Percentiles rank a stretch among this genome's conserved stretches.
phyloP scores from a whole-genome alignment of 75 land plant genomes.

The Pseudotsuga menziesii region DNA sequence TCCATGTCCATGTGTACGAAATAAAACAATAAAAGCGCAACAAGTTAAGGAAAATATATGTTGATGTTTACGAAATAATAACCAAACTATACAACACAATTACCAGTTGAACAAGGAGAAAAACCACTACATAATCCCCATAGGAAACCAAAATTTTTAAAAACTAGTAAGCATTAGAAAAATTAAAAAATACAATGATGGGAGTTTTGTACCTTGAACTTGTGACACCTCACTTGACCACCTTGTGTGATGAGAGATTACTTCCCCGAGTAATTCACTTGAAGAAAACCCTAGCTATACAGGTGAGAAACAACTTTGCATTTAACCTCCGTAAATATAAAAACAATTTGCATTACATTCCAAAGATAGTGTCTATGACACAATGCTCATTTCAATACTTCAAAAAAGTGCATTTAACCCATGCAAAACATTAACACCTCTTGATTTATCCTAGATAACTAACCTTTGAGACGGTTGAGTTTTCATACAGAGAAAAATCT shows the following conservation, averaged over 20 bases:
- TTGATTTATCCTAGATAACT: neutral
- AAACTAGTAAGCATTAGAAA: neutral
- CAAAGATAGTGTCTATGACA: neutral
- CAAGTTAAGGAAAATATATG: too few species aligned
- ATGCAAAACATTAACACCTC: neutral
- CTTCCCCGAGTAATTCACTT: neutral
- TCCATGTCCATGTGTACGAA: too few species aligned
- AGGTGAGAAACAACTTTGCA: neutral
- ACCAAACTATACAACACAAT: neutral
- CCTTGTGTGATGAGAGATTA: neutral
- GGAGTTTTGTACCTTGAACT: neutral
- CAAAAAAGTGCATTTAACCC: neutral
- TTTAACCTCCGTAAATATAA: neutral
- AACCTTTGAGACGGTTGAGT: neutral
- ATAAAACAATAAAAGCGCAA: too few species aligned
- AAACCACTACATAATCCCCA: neutral
- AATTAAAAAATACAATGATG: neutral
- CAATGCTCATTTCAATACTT: too few species aligned
- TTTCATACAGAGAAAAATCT: neutral
- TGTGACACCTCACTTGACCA: neutral
- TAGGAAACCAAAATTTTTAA: neutral
- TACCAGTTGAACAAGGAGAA: neutral
- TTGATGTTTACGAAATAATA: neutral
- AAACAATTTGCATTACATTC: neutral
- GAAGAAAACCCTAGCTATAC: neutral